A percentile compares a stretch with the other conserved stretches of the same genome.
phyloP scores from a whole-genome alignment of 2,329 filamentous ascomycete species.

The Pseudocercospora vitis region DNA sequence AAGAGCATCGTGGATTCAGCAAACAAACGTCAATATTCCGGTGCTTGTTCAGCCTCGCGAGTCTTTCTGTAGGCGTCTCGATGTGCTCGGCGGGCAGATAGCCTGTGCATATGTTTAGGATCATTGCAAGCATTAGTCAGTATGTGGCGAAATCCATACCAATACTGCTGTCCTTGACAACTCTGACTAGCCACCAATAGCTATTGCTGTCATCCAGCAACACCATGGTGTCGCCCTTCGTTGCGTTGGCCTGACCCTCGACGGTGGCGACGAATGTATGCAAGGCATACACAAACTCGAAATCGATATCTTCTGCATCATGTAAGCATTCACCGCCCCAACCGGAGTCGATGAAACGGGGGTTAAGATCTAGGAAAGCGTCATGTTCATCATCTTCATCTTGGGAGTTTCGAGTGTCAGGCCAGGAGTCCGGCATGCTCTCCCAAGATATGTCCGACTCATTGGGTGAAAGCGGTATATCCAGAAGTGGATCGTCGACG shows the following conservation, averaged over 20 bases:
- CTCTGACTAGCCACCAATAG: conserved; percentile 98
- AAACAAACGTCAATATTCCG: conserved; percentile 87
- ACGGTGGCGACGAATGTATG: conserved; percentile 98
- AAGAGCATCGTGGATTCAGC: conserved; percentile 7
- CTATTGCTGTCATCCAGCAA: conserved; percentile 97
- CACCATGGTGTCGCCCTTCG: conserved; percentile 98
- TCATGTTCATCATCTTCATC: conserved; percentile 61
- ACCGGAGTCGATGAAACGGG: conserved; percentile 67
- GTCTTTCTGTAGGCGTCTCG: conserved; percentile 90
- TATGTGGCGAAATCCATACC: too few relatives aligned
- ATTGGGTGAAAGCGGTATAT: conserved; percentile 37
- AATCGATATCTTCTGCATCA: conserved; percentile 96
- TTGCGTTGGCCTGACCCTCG: conserved; percentile 96
- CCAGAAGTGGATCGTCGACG: conserved; percentile 44
- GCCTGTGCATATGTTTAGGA: conserved; percentile 56
- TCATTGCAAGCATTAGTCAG: too few relatives aligned
- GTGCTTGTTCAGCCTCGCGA: conserved; percentile 95
- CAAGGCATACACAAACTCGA: conserved; percentile 97
- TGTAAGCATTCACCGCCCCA: conserved; percentile 85
- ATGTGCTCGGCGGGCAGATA: conserved; percentile 98
- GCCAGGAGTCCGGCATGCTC: conserved; percentile 28
- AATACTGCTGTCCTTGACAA: conserved; percentile 97
- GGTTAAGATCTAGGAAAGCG: conserved; percentile 57
- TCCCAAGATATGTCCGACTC: conserved; percentile 35
- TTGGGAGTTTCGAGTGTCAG: conserved; percentile 28